These are phyloP conservation scores for Pichia sp. DNA, from an alignment of 1,139 yeast species.

Conservation along the genomic window DNA sequence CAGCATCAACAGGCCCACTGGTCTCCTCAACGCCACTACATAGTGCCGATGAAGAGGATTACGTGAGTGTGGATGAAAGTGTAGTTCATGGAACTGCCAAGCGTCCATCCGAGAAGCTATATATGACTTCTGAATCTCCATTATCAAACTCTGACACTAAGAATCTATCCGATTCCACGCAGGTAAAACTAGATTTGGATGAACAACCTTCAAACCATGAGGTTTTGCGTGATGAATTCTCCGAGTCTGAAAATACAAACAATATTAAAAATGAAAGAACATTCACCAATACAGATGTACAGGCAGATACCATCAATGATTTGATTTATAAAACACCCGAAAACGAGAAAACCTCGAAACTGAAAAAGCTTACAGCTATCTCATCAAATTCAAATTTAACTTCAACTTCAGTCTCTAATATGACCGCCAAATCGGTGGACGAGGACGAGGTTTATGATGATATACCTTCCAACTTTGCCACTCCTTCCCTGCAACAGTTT, in stretches of 20 bases:
- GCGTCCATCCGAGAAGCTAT: not conserved
- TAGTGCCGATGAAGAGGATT: conserved; percentile 2
- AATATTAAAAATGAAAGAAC: not conserved
- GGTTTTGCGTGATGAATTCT: not conserved
- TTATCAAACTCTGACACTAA: not conserved
- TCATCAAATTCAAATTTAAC: not conserved
- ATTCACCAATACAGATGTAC: not conserved
- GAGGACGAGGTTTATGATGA: not conserved
- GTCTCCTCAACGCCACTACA: conserved; percentile 12
- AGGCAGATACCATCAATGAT: not conserved
- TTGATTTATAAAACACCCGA: conserved; percentile 10
- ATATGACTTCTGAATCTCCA: not conserved
- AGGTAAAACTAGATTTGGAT: not conserved
- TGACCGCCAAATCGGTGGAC: not conserved
- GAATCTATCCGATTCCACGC: not conserved
- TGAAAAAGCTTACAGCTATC: not conserved
- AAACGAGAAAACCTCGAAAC: not conserved
- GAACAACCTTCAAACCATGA: not conserved
- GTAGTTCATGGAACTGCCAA: not conserved
- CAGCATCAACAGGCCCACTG: conserved; percentile 1
- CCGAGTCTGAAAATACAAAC: not conserved
- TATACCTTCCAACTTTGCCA: conserved; percentile 1
- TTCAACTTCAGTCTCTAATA: not conserved
- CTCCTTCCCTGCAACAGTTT: conserved; percentile 10
- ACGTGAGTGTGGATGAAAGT: not conserved